phyloP scores from a whole-genome alignment of 2,329 filamentous ascomycete species.

The Lachnellula hyalina region DNA sequence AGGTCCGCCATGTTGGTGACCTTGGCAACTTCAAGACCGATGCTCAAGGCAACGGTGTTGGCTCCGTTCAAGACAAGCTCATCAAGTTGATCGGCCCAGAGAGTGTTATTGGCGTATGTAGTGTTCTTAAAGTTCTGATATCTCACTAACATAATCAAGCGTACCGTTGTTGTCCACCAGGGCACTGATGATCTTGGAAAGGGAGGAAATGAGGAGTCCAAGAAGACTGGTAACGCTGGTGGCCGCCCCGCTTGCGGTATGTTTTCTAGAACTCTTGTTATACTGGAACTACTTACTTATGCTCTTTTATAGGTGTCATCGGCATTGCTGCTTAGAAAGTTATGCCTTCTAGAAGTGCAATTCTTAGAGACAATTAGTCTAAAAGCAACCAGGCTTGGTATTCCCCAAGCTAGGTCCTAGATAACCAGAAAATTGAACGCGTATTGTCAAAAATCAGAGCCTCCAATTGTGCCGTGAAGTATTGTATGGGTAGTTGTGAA shows the following conservation, averaged over 20 bases:
- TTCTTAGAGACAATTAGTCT: not conserved
- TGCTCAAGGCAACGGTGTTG: constrained; percentile 82
- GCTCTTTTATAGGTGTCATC: constrained; percentile 62
- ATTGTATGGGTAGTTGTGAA: not conserved
- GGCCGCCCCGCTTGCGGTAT: constrained; percentile 88
- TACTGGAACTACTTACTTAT: constrained; percentile 6
- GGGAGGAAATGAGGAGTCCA: constrained; percentile 87
- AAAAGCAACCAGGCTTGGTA: not conserved
- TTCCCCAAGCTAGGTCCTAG: not conserved
- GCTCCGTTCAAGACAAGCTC: constrained; percentile 70
- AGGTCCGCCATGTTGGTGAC: constrained; percentile 90
- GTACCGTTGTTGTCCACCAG: constrained; percentile 89
- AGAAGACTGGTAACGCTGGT: constrained; percentile 98
- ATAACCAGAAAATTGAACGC: no score
- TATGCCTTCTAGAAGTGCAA: not conserved
- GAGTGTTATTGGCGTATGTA: constrained; percentile 82
- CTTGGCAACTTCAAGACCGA: constrained; percentile 97
- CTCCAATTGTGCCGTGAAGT: not conserved
- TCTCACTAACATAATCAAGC: constrained; percentile 45
- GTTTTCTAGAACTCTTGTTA: constrained; percentile 27
- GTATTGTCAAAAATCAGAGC: no score
- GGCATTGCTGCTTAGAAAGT: constrained; percentile 68
- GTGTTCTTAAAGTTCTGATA: not conserved
- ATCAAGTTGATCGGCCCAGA: constrained; percentile 95
- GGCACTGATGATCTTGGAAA: constrained; percentile 97